Conservation (phyloP, 805 yeast species). For the Candida bentonensis region DNA sequence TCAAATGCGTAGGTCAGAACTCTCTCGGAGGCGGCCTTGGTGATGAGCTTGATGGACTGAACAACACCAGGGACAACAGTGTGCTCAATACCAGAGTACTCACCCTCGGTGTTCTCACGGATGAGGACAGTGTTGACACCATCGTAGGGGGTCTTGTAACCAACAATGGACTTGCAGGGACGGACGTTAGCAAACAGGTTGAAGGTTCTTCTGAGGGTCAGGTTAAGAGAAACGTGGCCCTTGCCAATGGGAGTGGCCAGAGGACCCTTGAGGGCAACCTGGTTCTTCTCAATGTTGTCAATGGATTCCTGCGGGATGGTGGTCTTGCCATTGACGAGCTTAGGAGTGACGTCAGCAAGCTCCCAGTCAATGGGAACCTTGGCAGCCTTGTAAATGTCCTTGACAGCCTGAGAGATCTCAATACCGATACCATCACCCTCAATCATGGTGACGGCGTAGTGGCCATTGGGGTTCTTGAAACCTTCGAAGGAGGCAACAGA, state of each 20-base stretch:
- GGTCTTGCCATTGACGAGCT: constrained; percentile 81
- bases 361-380: constrained; percentile 96
- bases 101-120: constrained; percentile 99
- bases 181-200: constrained; percentile 93
- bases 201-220: constrained; percentile 95
- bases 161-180: constrained; percentile 88
- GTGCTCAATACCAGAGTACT: constrained; percentile 98
- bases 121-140: constrained; percentile 89
- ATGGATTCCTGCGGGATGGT: constrained; percentile 87
- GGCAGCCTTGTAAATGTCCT: constrained; percentile 87
- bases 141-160: constrained; percentile 81
- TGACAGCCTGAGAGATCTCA: constrained; percentile 89
- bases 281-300: constrained; percentile 80
- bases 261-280: constrained; percentile 96
- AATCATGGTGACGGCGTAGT: constrained; percentile 84
- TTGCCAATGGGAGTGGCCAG: constrained; percentile 97
- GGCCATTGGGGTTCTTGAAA: constrained; percentile 39
- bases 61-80: constrained; percentile 96
- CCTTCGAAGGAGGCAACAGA: constrained; percentile 29
- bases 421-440: constrained; percentile 98
- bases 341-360: constrained; percentile 89
- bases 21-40: constrained; percentile 91
- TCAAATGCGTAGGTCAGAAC: constrained; percentile 95
- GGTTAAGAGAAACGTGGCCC: constrained; percentile 95
- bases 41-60: constrained; percentile 93